Conservation (phyloP, 2,329 filamentous ascomycete species). For the Trichoderma sp. region DNA sequence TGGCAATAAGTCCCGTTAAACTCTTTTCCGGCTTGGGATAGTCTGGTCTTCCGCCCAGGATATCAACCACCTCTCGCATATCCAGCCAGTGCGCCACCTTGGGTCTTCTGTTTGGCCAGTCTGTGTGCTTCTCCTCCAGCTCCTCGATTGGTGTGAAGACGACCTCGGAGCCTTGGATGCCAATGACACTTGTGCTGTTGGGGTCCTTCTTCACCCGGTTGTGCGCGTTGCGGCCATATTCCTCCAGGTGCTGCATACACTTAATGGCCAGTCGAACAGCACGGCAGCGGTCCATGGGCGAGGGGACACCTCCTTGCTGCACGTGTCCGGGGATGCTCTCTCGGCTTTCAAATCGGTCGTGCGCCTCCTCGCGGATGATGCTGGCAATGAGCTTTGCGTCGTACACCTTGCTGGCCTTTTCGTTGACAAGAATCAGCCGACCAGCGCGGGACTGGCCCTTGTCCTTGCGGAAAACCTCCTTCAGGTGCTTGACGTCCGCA, state of each 20-base stretch:
- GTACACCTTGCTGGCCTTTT: constrained; percentile 88
- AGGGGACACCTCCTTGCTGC: constrained; percentile 89
- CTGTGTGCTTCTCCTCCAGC: constrained; percentile 81
- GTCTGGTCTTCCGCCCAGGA: constrained; percentile 69
- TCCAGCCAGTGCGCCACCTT: constrained; percentile 81
- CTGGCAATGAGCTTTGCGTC: constrained; percentile 89
- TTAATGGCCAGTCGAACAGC: constrained; percentile 91
- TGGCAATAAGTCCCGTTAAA: constrained; percentile 54
- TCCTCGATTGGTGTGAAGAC: constrained; percentile 80
- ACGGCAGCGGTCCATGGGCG: constrained; percentile 92
- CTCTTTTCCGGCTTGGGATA: constrained; percentile 50
- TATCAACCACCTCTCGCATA: constrained; percentile 79
- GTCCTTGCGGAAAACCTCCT: constrained; percentile 80
- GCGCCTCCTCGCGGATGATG: constrained; percentile 92
- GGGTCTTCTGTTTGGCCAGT: constrained; percentile 88
- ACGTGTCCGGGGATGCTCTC: constrained; percentile 92
- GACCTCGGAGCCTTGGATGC: constrained; percentile 85
- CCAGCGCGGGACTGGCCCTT: constrained; percentile 85
- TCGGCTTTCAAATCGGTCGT: constrained; percentile 87
- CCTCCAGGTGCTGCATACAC: constrained; percentile 88
- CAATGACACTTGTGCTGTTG: constrained; percentile 77
- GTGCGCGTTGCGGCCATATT: constrained; percentile 64
- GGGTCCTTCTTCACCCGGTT: constrained; percentile 71
- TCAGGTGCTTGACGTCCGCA: constrained; percentile 83
- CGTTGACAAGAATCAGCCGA: constrained; percentile 94